Evolutionary conservation across 177 flowering plant genomes (phyloP).

Genomic region (Vitis hybrid): DNA sequence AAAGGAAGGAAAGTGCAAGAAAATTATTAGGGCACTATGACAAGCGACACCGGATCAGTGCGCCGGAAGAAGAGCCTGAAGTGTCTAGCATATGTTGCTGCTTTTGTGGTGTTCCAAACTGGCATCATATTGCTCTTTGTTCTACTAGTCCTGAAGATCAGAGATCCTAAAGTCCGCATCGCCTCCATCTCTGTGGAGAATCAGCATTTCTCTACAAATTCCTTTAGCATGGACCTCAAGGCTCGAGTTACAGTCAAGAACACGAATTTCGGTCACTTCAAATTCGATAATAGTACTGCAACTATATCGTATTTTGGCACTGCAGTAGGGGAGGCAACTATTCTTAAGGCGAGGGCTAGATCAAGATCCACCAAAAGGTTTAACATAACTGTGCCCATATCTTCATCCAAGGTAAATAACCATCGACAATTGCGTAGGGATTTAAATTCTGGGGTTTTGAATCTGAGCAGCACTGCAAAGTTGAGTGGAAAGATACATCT

Average conservation of each 20-base stretch:
- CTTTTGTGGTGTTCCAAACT: conserved; percentile 2
- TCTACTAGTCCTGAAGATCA: not conserved
- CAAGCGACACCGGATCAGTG: not conserved
- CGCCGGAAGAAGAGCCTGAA: conserved; percentile 2
- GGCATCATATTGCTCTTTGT: conserved; percentile 7
- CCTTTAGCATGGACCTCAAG: conserved; percentile 14
- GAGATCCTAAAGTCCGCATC: conserved; percentile 9
- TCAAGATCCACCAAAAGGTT: conserved; percentile 9
- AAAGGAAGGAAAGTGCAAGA: too few species aligned
- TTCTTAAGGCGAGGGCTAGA: not conserved
- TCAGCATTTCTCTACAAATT: not conserved
- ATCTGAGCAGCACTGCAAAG: conserved; percentile 9
- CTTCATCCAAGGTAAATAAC: not conserved
- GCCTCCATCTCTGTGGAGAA: not conserved
- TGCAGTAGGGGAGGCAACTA: conserved; percentile 8
- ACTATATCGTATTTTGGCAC: conserved; percentile 13
- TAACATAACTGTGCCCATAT: conserved; percentile 3
- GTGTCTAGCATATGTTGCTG: conserved; percentile 1
- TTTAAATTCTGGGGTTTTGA: conserved; percentile 10
- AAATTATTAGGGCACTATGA: not conserved
- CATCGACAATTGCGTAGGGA: conserved; percentile 11
- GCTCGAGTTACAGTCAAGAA: conserved; percentile 17
- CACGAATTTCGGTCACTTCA: conserved; percentile 23
- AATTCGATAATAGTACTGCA: conserved; percentile 10
- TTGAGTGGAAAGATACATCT: conserved; percentile 23